These are phyloP conservation scores for Mycosarcoma mackinlayi DNA, from an alignment of 1,284 basidiomycete species.

Conservation along the genomic window DNA sequence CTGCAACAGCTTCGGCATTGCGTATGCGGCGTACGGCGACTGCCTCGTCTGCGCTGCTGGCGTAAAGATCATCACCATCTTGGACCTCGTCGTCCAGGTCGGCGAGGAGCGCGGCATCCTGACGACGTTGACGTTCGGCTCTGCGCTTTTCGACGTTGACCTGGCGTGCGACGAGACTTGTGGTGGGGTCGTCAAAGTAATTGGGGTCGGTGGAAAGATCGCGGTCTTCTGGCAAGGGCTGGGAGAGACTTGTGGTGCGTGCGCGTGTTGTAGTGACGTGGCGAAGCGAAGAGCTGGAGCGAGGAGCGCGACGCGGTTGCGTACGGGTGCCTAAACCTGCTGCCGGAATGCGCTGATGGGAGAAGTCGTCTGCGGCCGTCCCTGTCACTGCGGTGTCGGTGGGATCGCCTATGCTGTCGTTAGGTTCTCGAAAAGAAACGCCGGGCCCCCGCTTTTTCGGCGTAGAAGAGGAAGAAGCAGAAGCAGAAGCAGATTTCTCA, in stretches of 20 bases:
- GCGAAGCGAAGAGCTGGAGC: constrained; percentile 52
- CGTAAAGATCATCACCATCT: constrained; percentile 12
- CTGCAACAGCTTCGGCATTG: constrained; percentile 13
- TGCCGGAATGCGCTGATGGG: constrained; percentile 40
- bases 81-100: constrained; percentile 39
- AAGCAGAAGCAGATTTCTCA: background rate
- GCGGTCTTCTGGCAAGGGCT: constrained; percentile 50
- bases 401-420: constrained; percentile 3
- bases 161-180: constrained; percentile 44
- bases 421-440: constrained; percentile 29
- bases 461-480: constrained; percentile 6
- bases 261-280: constrained; percentile 45
- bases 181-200: constrained; percentile 25
- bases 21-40: constrained; percentile 9
- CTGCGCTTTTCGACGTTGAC: constrained; percentile 44
- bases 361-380: background rate
- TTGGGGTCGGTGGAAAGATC: constrained; percentile 26
- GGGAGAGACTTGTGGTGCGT: constrained; percentile 43
- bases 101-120: constrained; percentile 33
- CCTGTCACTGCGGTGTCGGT: background rate
- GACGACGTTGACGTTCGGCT: constrained; percentile 30
- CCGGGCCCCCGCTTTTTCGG: constrained; percentile 8
- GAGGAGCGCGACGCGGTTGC: constrained; percentile 54
- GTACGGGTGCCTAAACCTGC: constrained; percentile 56
- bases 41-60: constrained; percentile 21